A percentile compares a stretch with the other conserved stretches of the same genome.
phyloP scores from a whole-genome alignment of 306 rosid genomes.

The Cicer arietinum region DNA sequence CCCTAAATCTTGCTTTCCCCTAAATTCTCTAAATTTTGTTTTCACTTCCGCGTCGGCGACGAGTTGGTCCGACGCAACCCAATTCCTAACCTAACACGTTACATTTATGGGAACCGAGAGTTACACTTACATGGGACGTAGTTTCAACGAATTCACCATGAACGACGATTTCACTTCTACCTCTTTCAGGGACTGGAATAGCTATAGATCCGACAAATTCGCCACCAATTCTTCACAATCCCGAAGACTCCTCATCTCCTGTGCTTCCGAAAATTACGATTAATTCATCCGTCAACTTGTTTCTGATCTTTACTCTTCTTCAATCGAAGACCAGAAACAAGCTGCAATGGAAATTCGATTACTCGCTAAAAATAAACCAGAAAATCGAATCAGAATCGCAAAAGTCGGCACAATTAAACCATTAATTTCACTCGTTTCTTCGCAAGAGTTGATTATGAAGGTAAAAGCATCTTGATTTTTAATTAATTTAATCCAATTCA shows the following conservation, averaged over 20 bases:
- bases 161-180: constrained; percentile 70
- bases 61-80: not conserved
- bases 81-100: not conserved
- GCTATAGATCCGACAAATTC: constrained; percentile 96
- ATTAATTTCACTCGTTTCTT: constrained; percentile 68
- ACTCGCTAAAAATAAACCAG: constrained; percentile 83
- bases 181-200: constrained; percentile 93
- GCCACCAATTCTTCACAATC: constrained; percentile 64
- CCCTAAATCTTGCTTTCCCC: too few relatives aligned
- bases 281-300: constrained; percentile 79
- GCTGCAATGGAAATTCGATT: constrained; percentile 95
- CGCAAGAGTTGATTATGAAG: constrained; percentile 62
- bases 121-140: constrained; percentile 62
- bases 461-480: constrained; percentile 38
- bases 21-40: too few relatives aligned
- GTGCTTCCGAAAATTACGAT: constrained; percentile 83
- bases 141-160: constrained; percentile 59
- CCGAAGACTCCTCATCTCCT: constrained; percentile 64
- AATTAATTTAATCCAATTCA: constrained; percentile 27
- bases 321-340: constrained; percentile 83
- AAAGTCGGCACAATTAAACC: constrained; percentile 82
- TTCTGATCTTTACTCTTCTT: constrained; percentile 66
- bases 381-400: constrained; percentile 80
- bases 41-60: too few relatives aligned
- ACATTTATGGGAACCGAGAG: constrained; percentile 61